Conservation (phyloP, 2,329 filamentous ascomycete species). For the Lachnellula suecica region DNA sequence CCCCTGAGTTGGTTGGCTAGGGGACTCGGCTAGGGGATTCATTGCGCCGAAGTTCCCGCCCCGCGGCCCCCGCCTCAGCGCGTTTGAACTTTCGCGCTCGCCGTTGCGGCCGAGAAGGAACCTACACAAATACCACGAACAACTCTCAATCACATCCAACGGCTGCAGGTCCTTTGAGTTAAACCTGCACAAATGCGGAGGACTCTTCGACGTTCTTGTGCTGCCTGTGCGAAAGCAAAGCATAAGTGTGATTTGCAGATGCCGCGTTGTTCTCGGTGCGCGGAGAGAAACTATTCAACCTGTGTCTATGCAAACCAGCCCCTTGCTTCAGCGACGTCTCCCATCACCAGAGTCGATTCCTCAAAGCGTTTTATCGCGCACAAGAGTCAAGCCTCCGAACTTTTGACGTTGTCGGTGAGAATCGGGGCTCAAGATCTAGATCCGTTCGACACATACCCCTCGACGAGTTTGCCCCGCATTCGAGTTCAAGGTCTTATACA, state of each 20-base stretch:
- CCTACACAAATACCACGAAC: too few species aligned
- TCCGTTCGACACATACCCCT: conserved; percentile 57
- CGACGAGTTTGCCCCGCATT: conserved; percentile 47
- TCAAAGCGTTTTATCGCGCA: neutral
- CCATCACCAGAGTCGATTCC: neutral
- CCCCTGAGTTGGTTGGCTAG: too few species aligned
- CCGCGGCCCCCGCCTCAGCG: too few species aligned
- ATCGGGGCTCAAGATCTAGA: conserved; percentile 42
- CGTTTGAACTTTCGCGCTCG: too few species aligned
- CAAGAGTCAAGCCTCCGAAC: neutral
- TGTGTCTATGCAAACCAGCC: conserved; percentile 57
- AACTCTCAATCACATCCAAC: too few species aligned
- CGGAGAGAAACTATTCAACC: conserved; percentile 43
- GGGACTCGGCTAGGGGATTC: too few species aligned
- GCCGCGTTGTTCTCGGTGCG: conserved; percentile 54
- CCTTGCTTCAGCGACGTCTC: conserved; percentile 29
- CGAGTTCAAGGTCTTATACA: conserved; percentile 56
- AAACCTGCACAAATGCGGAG: conserved; percentile 49
- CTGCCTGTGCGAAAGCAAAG: conserved; percentile 55
- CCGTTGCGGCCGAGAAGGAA: too few species aligned
- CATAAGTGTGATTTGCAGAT: conserved; percentile 54
- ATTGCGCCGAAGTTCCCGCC: too few species aligned
- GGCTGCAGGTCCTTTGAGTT: too few species aligned
- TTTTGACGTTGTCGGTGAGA: conserved; percentile 16
- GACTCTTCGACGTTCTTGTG: conserved; percentile 57